Evolutionary conservation across 1,284 basidiomycete species (phyloP).

Genomic region (Abortiporus biennis): DNA sequence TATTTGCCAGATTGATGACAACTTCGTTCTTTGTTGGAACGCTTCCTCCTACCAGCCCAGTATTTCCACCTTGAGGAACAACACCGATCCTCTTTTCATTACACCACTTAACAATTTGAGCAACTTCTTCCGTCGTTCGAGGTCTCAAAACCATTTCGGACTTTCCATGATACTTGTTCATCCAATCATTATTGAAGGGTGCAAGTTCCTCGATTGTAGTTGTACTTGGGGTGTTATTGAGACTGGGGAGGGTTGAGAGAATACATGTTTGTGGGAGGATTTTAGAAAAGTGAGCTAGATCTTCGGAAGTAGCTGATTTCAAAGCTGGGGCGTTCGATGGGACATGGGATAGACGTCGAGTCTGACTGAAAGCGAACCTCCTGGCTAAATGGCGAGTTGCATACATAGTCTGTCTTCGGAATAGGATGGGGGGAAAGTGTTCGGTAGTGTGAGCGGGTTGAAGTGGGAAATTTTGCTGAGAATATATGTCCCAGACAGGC

Average conservation of each 20-base stretch:
- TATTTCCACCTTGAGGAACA: constrained; percentile 98
- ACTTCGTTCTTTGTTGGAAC: constrained; percentile 90
- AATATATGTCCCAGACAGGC: no score
- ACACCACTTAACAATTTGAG: constrained; percentile 83
- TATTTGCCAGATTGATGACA: constrained; percentile 77
- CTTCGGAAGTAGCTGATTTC: constrained; percentile 44
- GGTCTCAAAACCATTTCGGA: constrained; percentile 88
- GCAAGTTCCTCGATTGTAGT: no score
- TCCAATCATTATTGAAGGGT: constrained; percentile 92
- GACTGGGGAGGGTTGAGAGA: constrained; percentile 57
- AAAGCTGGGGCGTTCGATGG: constrained; percentile 26
- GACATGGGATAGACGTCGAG: constrained; percentile 13
- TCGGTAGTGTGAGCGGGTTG: neutral
- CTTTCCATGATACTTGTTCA: constrained; percentile 90
- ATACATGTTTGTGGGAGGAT: constrained; percentile 57
- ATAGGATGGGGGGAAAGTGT: neutral
- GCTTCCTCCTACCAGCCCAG: constrained; percentile 95
- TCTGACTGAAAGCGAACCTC: constrained; percentile 4
- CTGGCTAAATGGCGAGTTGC: constrained; percentile 3
- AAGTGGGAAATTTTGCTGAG: neutral
- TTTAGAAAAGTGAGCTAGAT: constrained; percentile 57
- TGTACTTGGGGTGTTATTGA: constrained; percentile 38
- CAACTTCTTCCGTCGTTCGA: constrained; percentile 83
- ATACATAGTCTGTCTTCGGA: neutral
- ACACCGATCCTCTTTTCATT: constrained; percentile 76